Evolutionary conservation across 2,329 filamentous ascomycete genomes (phyloP), one percentile per base, ranked within the genome.

Genomic region (Fusarium cyanostomum): DNA sequence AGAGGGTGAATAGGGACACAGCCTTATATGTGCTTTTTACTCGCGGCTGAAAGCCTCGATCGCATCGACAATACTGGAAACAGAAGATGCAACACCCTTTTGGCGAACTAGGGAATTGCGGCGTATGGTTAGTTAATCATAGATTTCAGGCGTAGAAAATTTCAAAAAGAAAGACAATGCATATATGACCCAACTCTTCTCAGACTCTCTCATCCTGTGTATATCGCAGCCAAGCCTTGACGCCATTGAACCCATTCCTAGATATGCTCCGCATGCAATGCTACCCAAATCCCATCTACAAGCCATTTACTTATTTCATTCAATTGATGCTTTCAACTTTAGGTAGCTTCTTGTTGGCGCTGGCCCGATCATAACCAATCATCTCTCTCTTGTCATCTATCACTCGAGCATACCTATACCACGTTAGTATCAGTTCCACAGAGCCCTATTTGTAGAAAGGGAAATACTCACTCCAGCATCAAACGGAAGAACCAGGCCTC

Each of bases 401-500:
- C n/a, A 89, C 82, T 13, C 87, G 81, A 21, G 81, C 87, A 58
- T 89, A 89, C 68, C 87, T 88, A 42, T 28, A 52, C 43, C 41
- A 49, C 24, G 26, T 70, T 24, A 68, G 38, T 16, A 43, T 27
- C 26, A 7, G 9, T 12, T 31, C 12, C 3, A 18, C 8, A 30
- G 16, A 8, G 11, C 8, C 2, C 8, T 6, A 4, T n/a, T 30
- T 3, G 7, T 5, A 16, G 18, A 7, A 10, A 33, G 12, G 12
- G 8, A 9, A n/a, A 35, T 21, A 80, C 84, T 74, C 80, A 91
- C 83, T 91, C 89, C 56, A 92, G 72, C 39, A 92, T 75, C 55
- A 95, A 71, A 54, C 91, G 80, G 67, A 90, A 91, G 67, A 86
- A 83, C 84, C 85, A 87, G 42, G 86, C 87, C 76, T 91, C 88